Percentiles rank a stretch among this genome's conserved stretches.
These are phyloP conservation scores for Ophiocytium majus DNA, from an alignment of 352 stramenopile species.

Conservation along the genomic window DNA sequence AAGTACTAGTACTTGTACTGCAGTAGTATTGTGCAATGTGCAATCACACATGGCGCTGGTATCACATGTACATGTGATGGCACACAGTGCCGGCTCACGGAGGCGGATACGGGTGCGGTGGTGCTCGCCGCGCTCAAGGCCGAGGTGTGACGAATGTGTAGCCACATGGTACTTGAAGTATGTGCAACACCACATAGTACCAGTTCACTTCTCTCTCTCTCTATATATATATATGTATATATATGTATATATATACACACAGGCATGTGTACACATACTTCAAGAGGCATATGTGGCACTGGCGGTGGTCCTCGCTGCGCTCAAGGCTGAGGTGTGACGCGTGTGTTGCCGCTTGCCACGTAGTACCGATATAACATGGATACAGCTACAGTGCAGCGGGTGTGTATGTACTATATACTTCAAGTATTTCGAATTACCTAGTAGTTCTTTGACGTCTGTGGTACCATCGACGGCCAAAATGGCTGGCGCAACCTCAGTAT, in stretches of 20 bases:
- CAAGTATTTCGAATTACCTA: no score
- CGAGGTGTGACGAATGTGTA: constrained; percentile 28
- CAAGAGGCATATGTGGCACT: neutral
- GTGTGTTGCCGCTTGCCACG: neutral
- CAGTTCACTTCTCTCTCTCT: no score
- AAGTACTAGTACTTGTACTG: no score
- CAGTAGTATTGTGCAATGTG: no score
- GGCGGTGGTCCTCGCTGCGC: constrained; percentile 36
- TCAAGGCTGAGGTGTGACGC: constrained; percentile 45
- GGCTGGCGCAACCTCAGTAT: no score
- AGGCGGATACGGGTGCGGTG: constrained; percentile 41
- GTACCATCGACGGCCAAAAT: no score
- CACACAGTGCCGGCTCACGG: constrained; percentile 24
- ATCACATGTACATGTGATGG: neutral
- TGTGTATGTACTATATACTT: no score
- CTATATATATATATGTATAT: no score
- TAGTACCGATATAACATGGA: neutral
- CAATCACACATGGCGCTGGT: neutral
- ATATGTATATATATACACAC: neutral
- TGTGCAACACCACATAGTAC: no score
- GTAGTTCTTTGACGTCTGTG: no score
- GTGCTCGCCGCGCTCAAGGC: constrained; percentile 44
- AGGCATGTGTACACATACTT: neutral
- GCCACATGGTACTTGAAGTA: neutral
- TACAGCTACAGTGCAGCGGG: no score